These are phyloP conservation scores for Paraphoma chrysanthemicola DNA, from an alignment of 2,329 filamentous ascomycete species.

Conservation along the genomic window DNA sequence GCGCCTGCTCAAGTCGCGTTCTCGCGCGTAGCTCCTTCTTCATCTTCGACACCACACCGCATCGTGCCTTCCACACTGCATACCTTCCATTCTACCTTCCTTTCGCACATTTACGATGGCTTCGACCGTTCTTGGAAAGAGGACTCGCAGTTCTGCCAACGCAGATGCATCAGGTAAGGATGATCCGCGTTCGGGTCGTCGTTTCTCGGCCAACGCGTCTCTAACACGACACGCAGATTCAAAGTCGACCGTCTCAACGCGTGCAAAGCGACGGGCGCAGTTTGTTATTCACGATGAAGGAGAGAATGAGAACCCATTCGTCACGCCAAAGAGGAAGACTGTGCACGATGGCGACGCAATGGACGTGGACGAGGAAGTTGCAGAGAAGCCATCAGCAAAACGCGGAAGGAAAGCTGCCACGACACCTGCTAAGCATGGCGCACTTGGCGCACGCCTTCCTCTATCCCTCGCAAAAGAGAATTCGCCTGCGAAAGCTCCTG, in stretches of 20 bases:
- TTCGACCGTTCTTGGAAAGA: conserved; percentile 48
- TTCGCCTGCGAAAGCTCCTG: conserved; percentile 55
- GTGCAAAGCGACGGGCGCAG: conserved; percentile 53
- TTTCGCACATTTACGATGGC: conserved; percentile 32
- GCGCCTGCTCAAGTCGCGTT: conserved; percentile 22
- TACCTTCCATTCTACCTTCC: conserved; percentile 29
- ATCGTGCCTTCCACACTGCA: conserved; percentile 27
- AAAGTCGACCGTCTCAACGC: conserved; percentile 35
- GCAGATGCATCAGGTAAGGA: conserved; percentile 35
- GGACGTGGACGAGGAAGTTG: conserved; percentile 53
- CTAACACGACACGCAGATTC: conserved; percentile 35
- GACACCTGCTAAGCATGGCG: conserved; percentile 58
- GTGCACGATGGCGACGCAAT: conserved; percentile 50
- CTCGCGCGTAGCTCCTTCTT: conserved; percentile 22
- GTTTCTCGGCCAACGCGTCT: conserved; percentile 24
- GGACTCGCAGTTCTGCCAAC: conserved; percentile 42
- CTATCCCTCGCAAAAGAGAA: conserved; percentile 57
- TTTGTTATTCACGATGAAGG: conserved; percentile 63
- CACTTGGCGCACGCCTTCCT: conserved; percentile 50
- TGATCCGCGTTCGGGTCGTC: conserved; percentile 9
- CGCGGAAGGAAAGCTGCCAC: conserved; percentile 41
- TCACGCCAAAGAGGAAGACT: conserved; percentile 45
- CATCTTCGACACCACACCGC: conserved; percentile 11
- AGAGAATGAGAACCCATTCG: conserved; percentile 71
- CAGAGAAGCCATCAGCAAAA: conserved; percentile 44